Evolutionary conservation across 306 rosid genomes (phyloP), one percentile per base, ranked within the genome.

Genomic region (Biancaea sappan): DNA sequence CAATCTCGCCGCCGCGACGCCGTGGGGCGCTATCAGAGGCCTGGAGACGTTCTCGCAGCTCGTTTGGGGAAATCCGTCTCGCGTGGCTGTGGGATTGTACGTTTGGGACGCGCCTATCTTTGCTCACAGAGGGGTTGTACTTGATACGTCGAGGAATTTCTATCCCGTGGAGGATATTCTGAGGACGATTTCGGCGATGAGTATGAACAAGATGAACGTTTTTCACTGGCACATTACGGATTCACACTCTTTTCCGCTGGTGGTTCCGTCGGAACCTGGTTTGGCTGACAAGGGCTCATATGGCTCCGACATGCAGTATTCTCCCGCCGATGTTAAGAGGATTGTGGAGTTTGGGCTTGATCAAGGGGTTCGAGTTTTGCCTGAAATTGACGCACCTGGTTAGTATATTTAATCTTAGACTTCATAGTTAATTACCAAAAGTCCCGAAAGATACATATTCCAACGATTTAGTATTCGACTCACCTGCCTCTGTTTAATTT

Each of bases 361-460:
- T 43, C 94, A 76, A 44, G 98, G 96, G 3, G 94, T 94, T 46
- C 73, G 98, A 19, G 91, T 91, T 43, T 1, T 91, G 65, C 98
- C 96, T 5, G 98, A 91, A 78, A 94, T 94, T 62, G 98, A 94
- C 54, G 48, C 94, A 0, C 98, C 96, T 4, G 97, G 97, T 92
- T 35, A 75, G 92, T 60, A 8, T 61, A n/a, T n/a, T 71, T 46
- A 26, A 7, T 18, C 18, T 51, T 43, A 12, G 14, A 43, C 5
- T 43, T 2, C 1, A 12, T n/a, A n/a, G n/a, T n/a, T n/a, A n/a
- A n/a, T n/a, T n/a, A n/a, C n/a, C n/a, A n/a, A n/a, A n/a, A n/a
- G n/a, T n/a, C n/a, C n/a, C 11, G 1, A 0, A 40, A 40, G 2
- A 40, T 10, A 15, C 46, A 40, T 40, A 40, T 40, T 9, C 0